These are phyloP conservation scores for Saccharomycopsis javanensis DNA, from an alignment of 805 yeast genomes.

Conservation along the genomic window DNA sequence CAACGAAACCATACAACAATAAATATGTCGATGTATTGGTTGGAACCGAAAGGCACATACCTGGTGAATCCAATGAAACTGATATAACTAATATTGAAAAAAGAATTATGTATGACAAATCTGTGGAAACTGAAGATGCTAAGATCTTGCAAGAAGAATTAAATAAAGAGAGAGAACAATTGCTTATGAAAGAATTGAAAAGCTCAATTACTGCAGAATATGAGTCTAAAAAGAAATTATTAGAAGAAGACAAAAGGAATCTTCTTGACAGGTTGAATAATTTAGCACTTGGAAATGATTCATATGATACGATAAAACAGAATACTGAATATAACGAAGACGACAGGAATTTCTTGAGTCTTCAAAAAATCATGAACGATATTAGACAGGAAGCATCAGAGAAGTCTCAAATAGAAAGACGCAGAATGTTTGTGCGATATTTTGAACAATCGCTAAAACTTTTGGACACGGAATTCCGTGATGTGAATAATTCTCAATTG, in stretches of 20 bases:
- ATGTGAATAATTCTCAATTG: neutral
- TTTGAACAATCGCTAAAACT: constrained; percentile 17
- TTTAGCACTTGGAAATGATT: neutral
- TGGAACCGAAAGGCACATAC: neutral
- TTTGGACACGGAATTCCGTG: constrained; percentile 10
- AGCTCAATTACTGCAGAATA: neutral
- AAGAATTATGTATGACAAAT: constrained; percentile 13
- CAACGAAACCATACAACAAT: neutral
- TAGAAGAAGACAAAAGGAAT: neutral
- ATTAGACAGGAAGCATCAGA: neutral
- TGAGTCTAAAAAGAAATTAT: neutral
- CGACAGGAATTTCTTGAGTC: neutral
- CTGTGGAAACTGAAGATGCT: constrained; percentile 14
- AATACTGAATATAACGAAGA: neutral
- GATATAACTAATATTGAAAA: no score
- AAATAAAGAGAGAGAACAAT: neutral
- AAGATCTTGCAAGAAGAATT: constrained; percentile 11
- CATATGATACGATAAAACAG: neutral
- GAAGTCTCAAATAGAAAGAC: neutral
- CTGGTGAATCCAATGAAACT: neutral
- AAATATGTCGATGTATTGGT: constrained; percentile 11
- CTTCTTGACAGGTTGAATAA: neutral
- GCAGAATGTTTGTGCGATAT: constrained; percentile 1
- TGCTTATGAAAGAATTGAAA: constrained; percentile 7
- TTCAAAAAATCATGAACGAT: neutral